Base-by-base conservation (phyloP, 2,329 filamentous ascomycete genomes). In the Didymella exigua region DNA sequence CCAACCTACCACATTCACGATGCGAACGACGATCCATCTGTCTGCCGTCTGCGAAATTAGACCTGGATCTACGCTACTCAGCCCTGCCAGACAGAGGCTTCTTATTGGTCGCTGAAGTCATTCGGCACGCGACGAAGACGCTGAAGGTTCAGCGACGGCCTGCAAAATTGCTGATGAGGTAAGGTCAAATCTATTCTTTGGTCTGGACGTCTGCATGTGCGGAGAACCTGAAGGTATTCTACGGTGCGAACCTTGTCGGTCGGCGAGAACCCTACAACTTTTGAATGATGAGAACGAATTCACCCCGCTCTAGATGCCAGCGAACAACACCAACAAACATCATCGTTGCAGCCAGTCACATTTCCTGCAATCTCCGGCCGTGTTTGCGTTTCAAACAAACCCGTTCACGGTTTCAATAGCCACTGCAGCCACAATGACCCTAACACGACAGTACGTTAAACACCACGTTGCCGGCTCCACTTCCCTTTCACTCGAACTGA, bases 1-100 rank as follows among this genome's bases (percentile, higher is more conserved):
- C 40, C 40, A 21, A 11, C 24, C 45, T 49, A 54, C 34, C 46
- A 23, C 29, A 40, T 18, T 7, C 34, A 29, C 29, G 37, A 36
- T 59, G 56, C 59, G 48, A 46, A 49, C 31, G 53, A 45, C 38
- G 60, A 59, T 58, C 51, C 61, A 53, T 57, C 54, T 50, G 52
- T 49, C 48, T 49, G 46, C 56, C 57, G 57, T 53, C 55, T 56
- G 52, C 49, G 56, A 67, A 62, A 67, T 67, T 63, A 53, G 57
- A 41, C 40, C 47, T 60, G 60, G 60, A 65, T 65, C 60, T 60
- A 38, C 56, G 36, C 53, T 58, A 53, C 33, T 56, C 57, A 61
- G 60, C 58, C 60, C 59, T 62, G 60, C 37, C 36, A 44, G 27
- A 40, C 26, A 4, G 16, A 21, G 24, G n/a, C 16, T 23, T 46